These are phyloP conservation scores for Scenedesmus sp. DNA, from an alignment of 163 green algal species.

Conservation along the genomic window DNA sequence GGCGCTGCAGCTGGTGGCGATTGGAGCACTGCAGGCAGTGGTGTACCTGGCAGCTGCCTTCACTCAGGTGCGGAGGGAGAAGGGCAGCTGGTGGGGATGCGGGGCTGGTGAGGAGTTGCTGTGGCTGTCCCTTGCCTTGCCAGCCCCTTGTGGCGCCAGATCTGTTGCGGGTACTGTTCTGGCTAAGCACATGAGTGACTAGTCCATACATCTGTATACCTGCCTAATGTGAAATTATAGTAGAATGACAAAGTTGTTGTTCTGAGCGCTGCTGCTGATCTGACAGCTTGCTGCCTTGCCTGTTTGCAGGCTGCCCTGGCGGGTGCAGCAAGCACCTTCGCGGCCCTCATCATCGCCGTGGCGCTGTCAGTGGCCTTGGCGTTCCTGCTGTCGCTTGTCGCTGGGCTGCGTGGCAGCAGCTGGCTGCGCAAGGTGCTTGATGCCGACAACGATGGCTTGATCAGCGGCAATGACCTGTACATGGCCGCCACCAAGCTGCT, in stretches of 20 bases:
- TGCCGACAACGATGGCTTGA: conserved; percentile 44
- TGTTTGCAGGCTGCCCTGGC: conserved; percentile 24
- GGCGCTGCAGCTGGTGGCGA: conserved; percentile 41
- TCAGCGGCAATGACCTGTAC: conserved; percentile 19
- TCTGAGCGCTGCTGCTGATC: background rate
- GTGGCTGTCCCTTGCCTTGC: background rate
- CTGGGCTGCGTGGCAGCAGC: background rate
- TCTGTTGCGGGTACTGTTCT: no score
- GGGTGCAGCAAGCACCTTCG: conserved; percentile 9
- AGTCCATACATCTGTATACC: no score
- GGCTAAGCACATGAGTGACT: no score
- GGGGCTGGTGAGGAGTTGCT: background rate
- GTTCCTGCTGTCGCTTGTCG: conserved; percentile 38
- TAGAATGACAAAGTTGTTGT: no score
- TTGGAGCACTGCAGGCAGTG: conserved; percentile 44
- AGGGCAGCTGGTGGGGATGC: background rate
- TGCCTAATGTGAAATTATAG: no score
- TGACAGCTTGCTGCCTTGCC: background rate
- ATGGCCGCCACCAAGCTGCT: conserved; percentile 43
- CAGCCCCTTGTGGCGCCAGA: no score
- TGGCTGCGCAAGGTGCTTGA: conserved; percentile 47
- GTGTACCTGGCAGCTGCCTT: conserved; percentile 49
- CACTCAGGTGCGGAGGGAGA: conserved; percentile 23
- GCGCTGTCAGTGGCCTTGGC: conserved; percentile 9
- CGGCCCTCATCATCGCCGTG: conserved; percentile 34